Evolutionary conservation across 2,329 filamentous ascomycete species (phyloP).

Genomic region (Diaporthe aspalathi): DNA sequence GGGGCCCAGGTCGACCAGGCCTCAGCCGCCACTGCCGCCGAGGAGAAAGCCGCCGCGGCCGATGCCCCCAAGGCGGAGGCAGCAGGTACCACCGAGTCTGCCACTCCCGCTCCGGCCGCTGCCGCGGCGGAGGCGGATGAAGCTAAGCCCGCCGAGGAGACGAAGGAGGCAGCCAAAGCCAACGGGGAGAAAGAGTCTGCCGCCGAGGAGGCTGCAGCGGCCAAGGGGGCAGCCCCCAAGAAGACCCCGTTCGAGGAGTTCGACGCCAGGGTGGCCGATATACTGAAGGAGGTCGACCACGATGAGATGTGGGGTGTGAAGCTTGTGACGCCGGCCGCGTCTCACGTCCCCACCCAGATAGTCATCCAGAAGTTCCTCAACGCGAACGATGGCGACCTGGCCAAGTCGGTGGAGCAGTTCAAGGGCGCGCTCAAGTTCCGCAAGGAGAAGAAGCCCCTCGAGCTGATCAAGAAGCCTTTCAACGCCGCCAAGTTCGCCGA

Average conservation of each 20-base stretch:
- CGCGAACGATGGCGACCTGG: slow-evolving; percentile 82
- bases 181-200: neutral
- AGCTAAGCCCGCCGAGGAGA: slow-evolving; percentile 13
- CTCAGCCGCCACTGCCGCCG: slow-evolving; percentile 12
- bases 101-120: neutral
- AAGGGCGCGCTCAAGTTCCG: slow-evolving; percentile 85
- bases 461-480: slow-evolving; percentile 73
- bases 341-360: slow-evolving; percentile 80
- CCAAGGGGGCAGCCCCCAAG: neutral
- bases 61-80: neutral
- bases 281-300: slow-evolving; percentile 69
- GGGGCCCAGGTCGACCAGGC: neutral
- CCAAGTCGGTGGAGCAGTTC: slow-evolving; percentile 82
- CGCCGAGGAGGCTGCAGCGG: neutral
- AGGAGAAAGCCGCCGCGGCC: neutral
- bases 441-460: slow-evolving; percentile 77
- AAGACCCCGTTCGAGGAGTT: slow-evolving; percentile 63
- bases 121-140: slow-evolving; percentile 6
- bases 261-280: slow-evolving; percentile 66
- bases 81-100: neutral
- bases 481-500: slow-evolving; percentile 77
- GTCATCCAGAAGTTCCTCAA: slow-evolving; percentile 94
- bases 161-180: slow-evolving; percentile 5
- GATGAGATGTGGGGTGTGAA: slow-evolving; percentile 89
- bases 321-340: slow-evolving; percentile 60